These are phyloP conservation scores for Pseudopyricularia cyperi DNA, from an alignment of 2,329 filamentous ascomycete species.

Conservation along the genomic window DNA sequence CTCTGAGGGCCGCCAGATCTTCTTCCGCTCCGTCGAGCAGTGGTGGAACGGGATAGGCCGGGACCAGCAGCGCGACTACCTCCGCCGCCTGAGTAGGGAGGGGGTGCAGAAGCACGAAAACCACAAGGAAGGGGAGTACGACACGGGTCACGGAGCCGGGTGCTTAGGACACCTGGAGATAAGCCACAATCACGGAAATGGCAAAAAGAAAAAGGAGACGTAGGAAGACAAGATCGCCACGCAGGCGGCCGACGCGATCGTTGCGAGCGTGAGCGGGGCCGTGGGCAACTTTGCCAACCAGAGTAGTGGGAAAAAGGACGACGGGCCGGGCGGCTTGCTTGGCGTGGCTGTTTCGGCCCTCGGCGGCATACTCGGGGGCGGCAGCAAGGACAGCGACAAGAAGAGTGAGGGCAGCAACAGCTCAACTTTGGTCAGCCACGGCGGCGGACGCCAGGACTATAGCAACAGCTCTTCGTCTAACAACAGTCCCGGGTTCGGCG, in stretches of 20 bases:
- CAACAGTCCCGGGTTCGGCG: not conserved
- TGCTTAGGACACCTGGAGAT: not conserved
- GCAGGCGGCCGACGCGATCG: not conserved
- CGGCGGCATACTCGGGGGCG: not conserved
- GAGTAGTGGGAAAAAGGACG: not conserved
- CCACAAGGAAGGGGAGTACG: slow-evolving; percentile 1
- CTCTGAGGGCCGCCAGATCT: not conserved
- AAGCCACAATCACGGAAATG: not conserved
- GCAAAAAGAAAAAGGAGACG: slow-evolving; percentile 1
- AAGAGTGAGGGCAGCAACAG: not conserved
- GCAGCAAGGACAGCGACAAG: not conserved
- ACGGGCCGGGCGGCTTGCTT: not conserved
- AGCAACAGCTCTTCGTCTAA: not conserved
- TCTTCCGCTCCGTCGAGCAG: slow-evolving; percentile 1
- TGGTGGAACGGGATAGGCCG: not conserved
- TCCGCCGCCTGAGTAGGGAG: not conserved
- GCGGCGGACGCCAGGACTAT: not conserved
- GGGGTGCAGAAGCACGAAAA: slow-evolving; percentile 1
- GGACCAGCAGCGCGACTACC: not conserved
- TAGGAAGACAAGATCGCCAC: slow-evolving; percentile 2
- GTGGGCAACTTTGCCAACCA: not conserved
- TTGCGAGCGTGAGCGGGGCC: not conserved
- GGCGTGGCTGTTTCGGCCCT: not conserved
- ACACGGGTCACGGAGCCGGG: not conserved
- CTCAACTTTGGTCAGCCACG: not conserved